Evolutionary conservation across 768 basidiomycete species (phyloP).

Genomic region (Termitomyces sp.): DNA sequence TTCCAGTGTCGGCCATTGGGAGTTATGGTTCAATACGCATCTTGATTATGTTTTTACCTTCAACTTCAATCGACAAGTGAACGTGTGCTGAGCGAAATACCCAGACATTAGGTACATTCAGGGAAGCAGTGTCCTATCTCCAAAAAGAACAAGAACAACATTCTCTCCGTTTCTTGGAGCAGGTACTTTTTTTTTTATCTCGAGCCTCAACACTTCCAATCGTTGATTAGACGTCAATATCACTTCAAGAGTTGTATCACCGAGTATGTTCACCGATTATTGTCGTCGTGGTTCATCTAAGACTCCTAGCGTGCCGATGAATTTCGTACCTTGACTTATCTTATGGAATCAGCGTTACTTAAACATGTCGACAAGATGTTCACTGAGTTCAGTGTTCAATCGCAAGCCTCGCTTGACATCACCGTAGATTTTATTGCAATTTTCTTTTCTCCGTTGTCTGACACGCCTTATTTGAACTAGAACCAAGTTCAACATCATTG

Average conservation of each 20-base stretch:
- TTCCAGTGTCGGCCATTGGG: not conserved
- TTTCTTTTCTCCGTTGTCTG: not conserved
- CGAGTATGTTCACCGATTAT: not conserved
- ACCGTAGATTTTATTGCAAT: constrained; percentile 1
- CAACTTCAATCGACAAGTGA: not conserved
- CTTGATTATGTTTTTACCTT: constrained; percentile 1
- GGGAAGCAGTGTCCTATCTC: not conserved
- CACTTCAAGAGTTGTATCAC: constrained; percentile 7
- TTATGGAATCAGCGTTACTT: not conserved
- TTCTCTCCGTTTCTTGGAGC: constrained; percentile 1
- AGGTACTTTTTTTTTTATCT: constrained; percentile 1
- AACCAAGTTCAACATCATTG: constrained; percentile 9
- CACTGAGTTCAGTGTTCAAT: constrained; percentile 3
- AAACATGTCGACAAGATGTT: constrained; percentile 4
- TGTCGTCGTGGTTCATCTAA: not conserved
- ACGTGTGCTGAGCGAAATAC: not conserved
- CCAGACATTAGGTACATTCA: constrained; percentile 5
- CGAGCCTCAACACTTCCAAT: not conserved
- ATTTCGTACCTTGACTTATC: not conserved
- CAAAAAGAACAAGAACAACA: constrained; percentile 1
- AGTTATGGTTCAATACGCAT: not conserved
- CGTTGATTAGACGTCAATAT: not conserved
- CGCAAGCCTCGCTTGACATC: constrained; percentile 10
- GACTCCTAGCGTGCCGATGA: constrained; percentile 5
- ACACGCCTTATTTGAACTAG: not conserved